Base-by-base conservation (phyloP, 2,329 filamentous ascomycete species). In the Alternaria metachromatica region DNA sequence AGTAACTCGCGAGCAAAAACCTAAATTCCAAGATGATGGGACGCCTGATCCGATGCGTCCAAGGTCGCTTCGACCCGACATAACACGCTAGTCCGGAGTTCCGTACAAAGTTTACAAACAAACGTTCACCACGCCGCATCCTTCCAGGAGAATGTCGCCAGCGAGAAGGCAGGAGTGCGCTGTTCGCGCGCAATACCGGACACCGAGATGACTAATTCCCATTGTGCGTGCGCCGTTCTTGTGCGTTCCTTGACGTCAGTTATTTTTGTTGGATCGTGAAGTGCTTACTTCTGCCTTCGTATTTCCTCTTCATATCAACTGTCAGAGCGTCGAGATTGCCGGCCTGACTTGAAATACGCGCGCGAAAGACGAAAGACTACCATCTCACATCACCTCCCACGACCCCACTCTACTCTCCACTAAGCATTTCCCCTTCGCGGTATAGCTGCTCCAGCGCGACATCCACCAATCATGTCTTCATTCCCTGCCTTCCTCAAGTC, bases 401-500 rank as follows among this genome's bases (percentile, higher is more conserved):
- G 1, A 11, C 15, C n/a, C n/a, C 7, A 41, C 37, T 11, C 2
- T 18, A 18, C 37, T 3, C 15, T 37, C 37, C 15, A 10, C n/a
- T 5, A 41, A 11, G 37, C 37, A 41, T 41, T 41, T 41, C n/a
- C 37, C 37, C 0, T 11, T 41, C 15, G 37, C 5, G 37, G 37
- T 18, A 18, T 41, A 41, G 37, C 37, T 41, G 37, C 37, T 18
- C 2, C 37, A 1, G n/a, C 37, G 12, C 15, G 26, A 21, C 25
- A 49, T 9, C 4, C 25, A 28, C 25, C 37, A 33, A 26, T 23
- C 51, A 60, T 60, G 58, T 33, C 58, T 11, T 55, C 50, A n/a
- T 56, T 60, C 18, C 51, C 58, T 6, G 26, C 58, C 13, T 60
- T 60, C 44, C 28, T 60, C 9, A 60, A 49, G 20, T 60, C 58